Conservation (phyloP, 2,329 filamentous ascomycete genomes). For the Penicillium sclerotigenum region DNA sequence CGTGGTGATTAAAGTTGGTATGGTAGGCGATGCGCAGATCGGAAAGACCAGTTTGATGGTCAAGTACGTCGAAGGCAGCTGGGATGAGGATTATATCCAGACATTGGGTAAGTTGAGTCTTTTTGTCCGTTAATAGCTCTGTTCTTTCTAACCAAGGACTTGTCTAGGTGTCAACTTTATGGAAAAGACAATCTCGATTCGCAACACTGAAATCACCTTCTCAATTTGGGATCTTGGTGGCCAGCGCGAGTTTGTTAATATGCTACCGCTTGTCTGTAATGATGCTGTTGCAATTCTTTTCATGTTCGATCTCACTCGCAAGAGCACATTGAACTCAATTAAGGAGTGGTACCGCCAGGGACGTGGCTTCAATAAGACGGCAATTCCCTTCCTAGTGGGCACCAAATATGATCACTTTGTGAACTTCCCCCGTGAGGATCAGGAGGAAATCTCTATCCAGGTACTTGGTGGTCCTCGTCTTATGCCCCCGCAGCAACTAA, state of each 20-base stretch:
- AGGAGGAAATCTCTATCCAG: constrained; percentile 97
- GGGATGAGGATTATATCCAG: constrained; percentile 99
- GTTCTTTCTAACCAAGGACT: constrained; percentile 6
- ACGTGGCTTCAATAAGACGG: constrained; percentile 98
- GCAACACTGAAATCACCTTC: constrained; percentile 99
- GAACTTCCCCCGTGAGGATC: constrained; percentile 94
- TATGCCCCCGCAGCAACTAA: constrained; percentile 20
- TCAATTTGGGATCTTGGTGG: constrained; percentile 98
- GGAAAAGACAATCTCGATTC: constrained; percentile 99
- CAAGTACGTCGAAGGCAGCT: constrained; percentile 98
- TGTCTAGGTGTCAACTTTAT: constrained; percentile 92
- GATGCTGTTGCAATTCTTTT: constrained; percentile 97
- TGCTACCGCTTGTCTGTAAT: constrained; percentile 98
- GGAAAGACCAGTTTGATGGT: constrained; percentile 99
- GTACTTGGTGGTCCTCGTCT: constrained; percentile 46
- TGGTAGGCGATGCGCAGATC: constrained; percentile 98
- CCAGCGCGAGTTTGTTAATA: constrained; percentile 98
- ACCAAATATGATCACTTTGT: constrained; percentile 99
- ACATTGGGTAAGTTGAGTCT: constrained; percentile 66
- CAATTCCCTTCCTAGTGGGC: constrained; percentile 95
- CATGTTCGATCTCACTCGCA: constrained; percentile 98
- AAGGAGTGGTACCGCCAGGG: constrained; percentile 99
- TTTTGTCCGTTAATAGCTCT: not conserved
- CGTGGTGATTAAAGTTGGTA: constrained; percentile 98
- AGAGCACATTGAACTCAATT: constrained; percentile 98